Conservation (phyloP, 225 moss, liverwort and hornwort genomes). For the Pleurozium schreberi region DNA sequence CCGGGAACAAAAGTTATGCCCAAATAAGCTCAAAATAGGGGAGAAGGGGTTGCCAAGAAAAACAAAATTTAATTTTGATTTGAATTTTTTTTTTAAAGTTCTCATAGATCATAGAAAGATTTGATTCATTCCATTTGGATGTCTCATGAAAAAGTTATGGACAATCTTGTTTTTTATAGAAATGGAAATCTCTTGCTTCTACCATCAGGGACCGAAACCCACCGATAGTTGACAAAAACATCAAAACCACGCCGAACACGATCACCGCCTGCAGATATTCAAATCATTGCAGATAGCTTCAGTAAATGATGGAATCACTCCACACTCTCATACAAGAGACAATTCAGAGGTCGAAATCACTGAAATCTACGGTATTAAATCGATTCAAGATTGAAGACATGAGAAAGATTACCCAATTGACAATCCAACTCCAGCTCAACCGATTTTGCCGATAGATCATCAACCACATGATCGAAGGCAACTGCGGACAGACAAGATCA, state of each 20-base stretch:
- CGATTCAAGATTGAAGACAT: not conserved
- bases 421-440: conserved; percentile 25
- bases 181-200: conserved; percentile 16
- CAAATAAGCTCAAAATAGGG: no score
- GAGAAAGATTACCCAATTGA: conserved; percentile 41
- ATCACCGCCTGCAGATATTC: conserved; percentile 24
- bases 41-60: no score
- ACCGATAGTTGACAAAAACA: conserved; percentile 31
- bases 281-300: not conserved
- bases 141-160: no score
- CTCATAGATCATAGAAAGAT: no score
- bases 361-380: not conserved
- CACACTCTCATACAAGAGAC: not conserved
- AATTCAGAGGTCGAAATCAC: not conserved
- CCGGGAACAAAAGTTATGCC: no score
- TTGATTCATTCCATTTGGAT: no score
- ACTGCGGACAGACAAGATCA: conserved; percentile 11
- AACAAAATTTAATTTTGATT: no score
- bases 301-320: not conserved
- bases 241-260: conserved; percentile 18
- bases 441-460: conserved; percentile 29
- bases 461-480: conserved; percentile 65
- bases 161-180: no score
- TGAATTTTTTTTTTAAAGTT: no score
- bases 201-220: conserved; percentile 25